These are phyloP conservation scores for Kokia cookei DNA, from an alignment of 441 rosid genomes.

Conservation along the genomic window DNA sequence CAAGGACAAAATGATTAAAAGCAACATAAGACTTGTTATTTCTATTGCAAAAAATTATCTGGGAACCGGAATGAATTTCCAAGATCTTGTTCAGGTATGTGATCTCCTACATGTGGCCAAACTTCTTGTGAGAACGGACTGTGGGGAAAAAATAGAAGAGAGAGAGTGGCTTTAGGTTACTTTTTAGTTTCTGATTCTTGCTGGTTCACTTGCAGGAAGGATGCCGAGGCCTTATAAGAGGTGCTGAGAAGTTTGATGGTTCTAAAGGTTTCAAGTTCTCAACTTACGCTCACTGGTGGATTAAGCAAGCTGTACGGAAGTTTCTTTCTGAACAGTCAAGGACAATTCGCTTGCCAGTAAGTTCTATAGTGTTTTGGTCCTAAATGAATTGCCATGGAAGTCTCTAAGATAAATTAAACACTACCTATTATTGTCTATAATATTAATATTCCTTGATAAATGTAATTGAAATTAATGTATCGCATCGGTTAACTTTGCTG, in stretches of 20 bases:
- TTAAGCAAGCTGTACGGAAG: conserved; percentile 82
- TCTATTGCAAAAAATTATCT: conserved; percentile 91
- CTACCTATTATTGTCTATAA: neutral
- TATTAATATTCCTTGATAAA: neutral
- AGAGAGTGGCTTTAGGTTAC: neutral
- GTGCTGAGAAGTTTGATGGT: conserved; percentile 90
- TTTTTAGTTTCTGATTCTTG: conserved; percentile 12
- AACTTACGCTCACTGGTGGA: conserved; percentile 98
- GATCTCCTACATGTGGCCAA: conserved; percentile 3
- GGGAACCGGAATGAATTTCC: conserved; percentile 82
- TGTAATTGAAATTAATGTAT: neutral
- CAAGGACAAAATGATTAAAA: conserved; percentile 91
- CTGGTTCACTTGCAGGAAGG: conserved; percentile 58
- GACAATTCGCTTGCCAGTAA: conserved; percentile 83
- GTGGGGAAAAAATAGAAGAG: neutral
- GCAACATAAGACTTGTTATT: conserved; percentile 90
- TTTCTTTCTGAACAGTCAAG: conserved; percentile 83
- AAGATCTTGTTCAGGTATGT: conserved; percentile 93
- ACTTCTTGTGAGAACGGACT: neutral
- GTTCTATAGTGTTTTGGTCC: conserved; percentile 15
- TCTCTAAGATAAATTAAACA: neutral
- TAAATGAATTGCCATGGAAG: neutral
- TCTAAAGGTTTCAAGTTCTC: conserved; percentile 94
- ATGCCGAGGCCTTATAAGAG: conserved; percentile 83
- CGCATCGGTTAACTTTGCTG: neutral